phyloP scores from a whole-genome alignment of 345 rosid species.

The Streptanthus diversifolius region DNA sequence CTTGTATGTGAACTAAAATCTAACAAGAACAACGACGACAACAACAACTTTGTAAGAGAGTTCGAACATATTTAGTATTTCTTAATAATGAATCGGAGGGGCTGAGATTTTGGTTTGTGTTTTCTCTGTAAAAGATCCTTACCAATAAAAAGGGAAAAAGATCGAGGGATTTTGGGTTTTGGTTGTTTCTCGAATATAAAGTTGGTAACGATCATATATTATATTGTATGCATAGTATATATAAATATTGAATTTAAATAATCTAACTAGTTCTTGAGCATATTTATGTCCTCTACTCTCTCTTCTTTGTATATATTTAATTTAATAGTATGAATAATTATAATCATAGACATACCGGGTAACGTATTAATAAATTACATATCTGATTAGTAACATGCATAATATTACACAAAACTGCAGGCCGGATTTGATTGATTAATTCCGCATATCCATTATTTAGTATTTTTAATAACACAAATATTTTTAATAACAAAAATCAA shows the following conservation, averaged over 20 bases:
- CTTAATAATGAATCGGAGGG: background rate
- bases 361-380: background rate
- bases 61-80: background rate
- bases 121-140: no score
- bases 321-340: background rate
- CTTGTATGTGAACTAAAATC: conserved; percentile 49
- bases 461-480: background rate
- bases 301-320: background rate
- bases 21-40: conserved; percentile 14
- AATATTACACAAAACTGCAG: background rate
- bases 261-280: conserved; percentile 12
- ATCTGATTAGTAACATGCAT: background rate
- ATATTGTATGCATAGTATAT: background rate
- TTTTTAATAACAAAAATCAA: background rate
- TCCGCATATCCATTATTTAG: background rate
- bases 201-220: conserved; percentile 8
- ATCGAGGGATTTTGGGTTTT: conserved; percentile 2
- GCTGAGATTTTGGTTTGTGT: conserved; percentile 1
- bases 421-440: background rate
- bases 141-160: no score
- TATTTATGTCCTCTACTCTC: conserved; percentile 2
- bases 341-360: background rate
- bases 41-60: conserved; percentile 5
- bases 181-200: conserved; percentile 5
- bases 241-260: conserved; percentile 8